A percentile compares a stretch with the other conserved stretches of the same genome.
These are phyloP conservation scores for Phytophthora pisi DNA, from an alignment of 352 stramenopile species.

Conservation along the genomic window DNA sequence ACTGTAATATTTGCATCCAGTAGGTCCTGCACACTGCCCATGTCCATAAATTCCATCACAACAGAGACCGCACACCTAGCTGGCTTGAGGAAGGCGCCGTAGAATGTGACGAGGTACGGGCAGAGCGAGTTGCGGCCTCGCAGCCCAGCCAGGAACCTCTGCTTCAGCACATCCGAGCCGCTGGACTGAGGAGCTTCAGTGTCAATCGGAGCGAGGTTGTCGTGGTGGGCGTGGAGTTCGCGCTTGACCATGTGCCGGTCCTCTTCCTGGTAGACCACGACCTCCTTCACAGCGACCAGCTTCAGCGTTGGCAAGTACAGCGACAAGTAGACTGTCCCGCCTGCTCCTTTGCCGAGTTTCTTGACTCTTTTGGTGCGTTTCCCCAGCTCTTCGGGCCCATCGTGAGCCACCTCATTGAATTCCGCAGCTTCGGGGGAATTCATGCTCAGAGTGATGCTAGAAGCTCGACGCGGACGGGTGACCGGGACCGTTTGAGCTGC, in stretches of 20 bases:
- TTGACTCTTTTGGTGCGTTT: constrained; percentile 71
- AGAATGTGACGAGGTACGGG: constrained; percentile 90
- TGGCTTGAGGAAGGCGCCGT: constrained; percentile 85
- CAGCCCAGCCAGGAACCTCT: constrained; percentile 22
- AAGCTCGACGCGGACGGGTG: constrained; percentile 39
- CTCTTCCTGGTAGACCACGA: constrained; percentile 80
- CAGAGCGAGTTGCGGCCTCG: constrained; percentile 29
- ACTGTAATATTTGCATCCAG: constrained; percentile 54
- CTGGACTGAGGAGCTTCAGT: neutral
- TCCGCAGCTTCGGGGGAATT: constrained; percentile 67
- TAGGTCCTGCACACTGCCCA: constrained; percentile 86
- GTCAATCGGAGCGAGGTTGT: constrained; percentile 80
- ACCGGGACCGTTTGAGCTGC: constrained; percentile 8
- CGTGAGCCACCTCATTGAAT: constrained; percentile 76
- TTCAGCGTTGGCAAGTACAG: constrained; percentile 86
- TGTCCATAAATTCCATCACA: constrained; percentile 94
- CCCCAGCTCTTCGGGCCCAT: constrained; percentile 69
- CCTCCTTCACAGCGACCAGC: constrained; percentile 88
- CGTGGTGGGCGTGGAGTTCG: constrained; percentile 87
- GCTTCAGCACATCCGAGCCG: constrained; percentile 8
- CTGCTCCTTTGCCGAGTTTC: constrained; percentile 82
- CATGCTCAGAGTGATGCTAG: constrained; percentile 66
- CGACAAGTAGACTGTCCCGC: constrained; percentile 80
- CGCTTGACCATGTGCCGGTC: constrained; percentile 87
- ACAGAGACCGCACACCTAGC: constrained; percentile 80